Conservation (phyloP, 805 yeast genomes). For the Cyberlindnera mississippiensis region DNA sequence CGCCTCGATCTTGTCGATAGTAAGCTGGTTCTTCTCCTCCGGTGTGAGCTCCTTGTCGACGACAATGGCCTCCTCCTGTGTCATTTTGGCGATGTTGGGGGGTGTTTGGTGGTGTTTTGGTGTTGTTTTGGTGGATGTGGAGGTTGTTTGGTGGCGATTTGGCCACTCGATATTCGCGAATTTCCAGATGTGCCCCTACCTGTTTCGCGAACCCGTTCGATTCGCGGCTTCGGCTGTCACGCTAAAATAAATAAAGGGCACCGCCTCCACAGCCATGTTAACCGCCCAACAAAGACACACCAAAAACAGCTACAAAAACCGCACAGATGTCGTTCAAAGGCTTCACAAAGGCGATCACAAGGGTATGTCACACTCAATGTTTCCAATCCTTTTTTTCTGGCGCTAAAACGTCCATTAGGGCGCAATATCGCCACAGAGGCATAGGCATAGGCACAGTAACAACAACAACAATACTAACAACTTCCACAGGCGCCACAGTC, state of each 20-base stretch:
- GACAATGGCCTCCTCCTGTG: conserved; percentile 24
- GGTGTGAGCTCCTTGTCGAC: conserved; percentile 27
- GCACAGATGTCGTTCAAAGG: conserved; percentile 79
- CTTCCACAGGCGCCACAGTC: conserved; percentile 73
- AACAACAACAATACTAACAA: conserved; percentile 6
- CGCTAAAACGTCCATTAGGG: too few relatives aligned
- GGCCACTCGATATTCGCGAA: background rate
- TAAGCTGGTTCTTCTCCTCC: conserved; percentile 30
- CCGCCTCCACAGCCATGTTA: background rate
- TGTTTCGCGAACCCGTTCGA: too few relatives aligned
- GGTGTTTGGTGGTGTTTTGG: background rate
- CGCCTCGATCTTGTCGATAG: conserved; percentile 30
- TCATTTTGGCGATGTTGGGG: conserved; percentile 11
- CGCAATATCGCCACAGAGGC: too few relatives aligned
- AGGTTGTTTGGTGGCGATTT: background rate
- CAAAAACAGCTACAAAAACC: background rate
- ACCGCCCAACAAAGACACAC: background rate
- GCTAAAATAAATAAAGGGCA: background rate
- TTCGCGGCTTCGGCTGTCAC: too few relatives aligned
- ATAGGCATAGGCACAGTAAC: too few relatives aligned
- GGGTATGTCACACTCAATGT: conserved; percentile 45
- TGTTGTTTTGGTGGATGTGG: background rate
- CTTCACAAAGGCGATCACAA: conserved; percentile 66
- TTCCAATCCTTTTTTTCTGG: too few relatives aligned
- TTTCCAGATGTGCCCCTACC: too few relatives aligned